Evolutionary conservation across 1,284 basidiomycete species (phyloP), one percentile per base, ranked within the genome.

Genomic region (Phylloboletellus chloephorus): DNA sequence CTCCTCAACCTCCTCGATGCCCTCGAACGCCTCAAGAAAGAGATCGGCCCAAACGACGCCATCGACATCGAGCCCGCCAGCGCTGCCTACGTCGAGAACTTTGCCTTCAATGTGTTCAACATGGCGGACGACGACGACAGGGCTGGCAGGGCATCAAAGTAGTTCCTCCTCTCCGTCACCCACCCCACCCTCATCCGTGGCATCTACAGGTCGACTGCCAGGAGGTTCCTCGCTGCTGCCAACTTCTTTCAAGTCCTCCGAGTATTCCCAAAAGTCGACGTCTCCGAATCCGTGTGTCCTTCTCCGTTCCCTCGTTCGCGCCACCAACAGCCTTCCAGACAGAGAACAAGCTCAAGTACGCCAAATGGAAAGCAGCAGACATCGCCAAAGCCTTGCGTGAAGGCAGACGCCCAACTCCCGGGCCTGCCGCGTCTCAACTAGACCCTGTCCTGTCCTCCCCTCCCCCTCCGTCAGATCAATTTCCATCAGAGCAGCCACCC

Each of bases 41-140:
- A 80, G 8, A 76, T 96, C 13, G 78, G 78, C 0, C 67, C 76
- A 13, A 82, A 84, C 49, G 92, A 96, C 56, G 84, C 89, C 2
- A 76, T 97, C 44, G 84, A 88, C 43, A 78, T 84, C 51, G 91
- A 96, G 54, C 69, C 76, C 2, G 90, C 80, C 0, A 88, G 88
- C 37, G 76, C 82, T 1, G 91, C 92, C 3, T 93, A 93, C 58
- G 78, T 97, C 21, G 92, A 96, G 67, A 93, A 93, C 67, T 97
- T 97, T 70, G 94, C 90, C 1, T 66, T 95, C 24, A 86, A 78
- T 49, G 80, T 98, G 19, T 98, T 98, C 63, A 69, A 73, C 8
- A 72, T 74, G 41, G 94, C 95, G n/a, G 94, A 98, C 60, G 84
- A 88, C 50, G 88, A 94, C 58, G 94, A 97, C 60, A 71, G 92